Conservation (phyloP, 2,329 filamentous ascomycete genomes). For the Colletotrichum somersetense region DNA sequence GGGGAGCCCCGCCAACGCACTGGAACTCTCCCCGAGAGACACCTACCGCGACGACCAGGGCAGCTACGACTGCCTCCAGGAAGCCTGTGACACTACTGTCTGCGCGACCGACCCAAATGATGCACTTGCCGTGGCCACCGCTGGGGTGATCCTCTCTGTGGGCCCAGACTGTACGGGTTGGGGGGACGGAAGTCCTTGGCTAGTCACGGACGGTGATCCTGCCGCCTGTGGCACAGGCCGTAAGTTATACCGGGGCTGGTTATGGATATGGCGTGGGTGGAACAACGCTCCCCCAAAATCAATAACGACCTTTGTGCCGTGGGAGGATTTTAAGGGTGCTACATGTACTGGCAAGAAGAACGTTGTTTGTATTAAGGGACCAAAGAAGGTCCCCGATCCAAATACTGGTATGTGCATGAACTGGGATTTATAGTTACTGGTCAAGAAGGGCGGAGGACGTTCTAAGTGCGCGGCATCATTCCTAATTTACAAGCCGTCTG, state of each 20-base stretch:
- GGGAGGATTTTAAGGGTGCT: conserved; percentile 34
- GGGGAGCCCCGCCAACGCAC: background rate
- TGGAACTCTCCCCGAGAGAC: background rate
- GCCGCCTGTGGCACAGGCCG: background rate
- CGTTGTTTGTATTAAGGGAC: background rate
- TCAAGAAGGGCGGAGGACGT: too few relatives aligned
- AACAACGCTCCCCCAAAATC: background rate
- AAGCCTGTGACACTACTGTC: conserved; percentile 11
- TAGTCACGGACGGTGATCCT: background rate
- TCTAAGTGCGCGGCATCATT: too few relatives aligned
- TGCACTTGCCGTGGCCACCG: conserved; percentile 11
- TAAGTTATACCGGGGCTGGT: conserved; percentile 4
- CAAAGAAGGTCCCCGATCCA: background rate
- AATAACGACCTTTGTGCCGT: background rate
- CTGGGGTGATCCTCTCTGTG: conserved; percentile 2
- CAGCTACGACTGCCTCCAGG: conserved; percentile 23
- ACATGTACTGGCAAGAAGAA: conserved; percentile 12
- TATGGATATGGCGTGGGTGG: conserved; percentile 21
- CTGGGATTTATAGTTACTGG: background rate
- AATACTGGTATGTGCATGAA: background rate
- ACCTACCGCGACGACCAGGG: conserved; percentile 17
- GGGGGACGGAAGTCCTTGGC: background rate
- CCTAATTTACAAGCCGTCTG: too few relatives aligned
- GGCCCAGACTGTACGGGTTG: conserved; percentile 24
- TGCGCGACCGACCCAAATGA: conserved; percentile 8